Conservation (phyloP, 2,329 filamentous ascomycete genomes). For the Penicillium digitatum region DNA sequence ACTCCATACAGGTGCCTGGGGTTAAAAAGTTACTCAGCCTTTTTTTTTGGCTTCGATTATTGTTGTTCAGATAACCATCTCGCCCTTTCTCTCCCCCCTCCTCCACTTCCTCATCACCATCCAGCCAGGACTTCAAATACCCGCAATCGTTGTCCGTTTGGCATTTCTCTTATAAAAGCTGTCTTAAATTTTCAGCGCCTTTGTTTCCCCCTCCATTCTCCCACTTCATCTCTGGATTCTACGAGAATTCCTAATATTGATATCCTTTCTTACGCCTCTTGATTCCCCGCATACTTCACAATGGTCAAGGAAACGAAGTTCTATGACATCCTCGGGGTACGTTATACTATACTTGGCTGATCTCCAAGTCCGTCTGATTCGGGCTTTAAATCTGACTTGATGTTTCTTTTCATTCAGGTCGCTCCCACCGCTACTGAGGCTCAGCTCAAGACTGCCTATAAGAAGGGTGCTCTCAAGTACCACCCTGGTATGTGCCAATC, state of each 20-base stretch:
- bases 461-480: conserved; percentile 82
- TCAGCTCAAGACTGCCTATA: conserved; percentile 91
- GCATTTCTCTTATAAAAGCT: conserved; percentile 6
- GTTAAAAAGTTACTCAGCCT: conserved; percentile 26
- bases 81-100: conserved; percentile 9
- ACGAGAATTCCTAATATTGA: neutral
- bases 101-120: conserved; percentile 12
- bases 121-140: conserved; percentile 8
- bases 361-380: neutral
- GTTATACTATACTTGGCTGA: conserved; percentile 16
- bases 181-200: conserved; percentile 8
- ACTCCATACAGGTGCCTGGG: conserved; percentile 20
- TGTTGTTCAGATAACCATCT: conserved; percentile 19
- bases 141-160: conserved; percentile 9
- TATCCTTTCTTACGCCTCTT: conserved; percentile 13
- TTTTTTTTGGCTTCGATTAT: conserved; percentile 16
- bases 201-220: conserved; percentile 17
- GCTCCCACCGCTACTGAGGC: conserved; percentile 73
- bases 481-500: conserved; percentile 71
- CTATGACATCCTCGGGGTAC: conserved; percentile 48
- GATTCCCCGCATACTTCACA: conserved; percentile 27
- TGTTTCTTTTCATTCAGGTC: conserved; percentile 54
- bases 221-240: conserved; percentile 6
- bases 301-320: conserved; percentile 52
- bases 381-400: conserved; percentile 21